Base-by-base conservation (phyloP, 2,329 filamentous ascomycete species). In the Neoascochyta sp. region DNA sequence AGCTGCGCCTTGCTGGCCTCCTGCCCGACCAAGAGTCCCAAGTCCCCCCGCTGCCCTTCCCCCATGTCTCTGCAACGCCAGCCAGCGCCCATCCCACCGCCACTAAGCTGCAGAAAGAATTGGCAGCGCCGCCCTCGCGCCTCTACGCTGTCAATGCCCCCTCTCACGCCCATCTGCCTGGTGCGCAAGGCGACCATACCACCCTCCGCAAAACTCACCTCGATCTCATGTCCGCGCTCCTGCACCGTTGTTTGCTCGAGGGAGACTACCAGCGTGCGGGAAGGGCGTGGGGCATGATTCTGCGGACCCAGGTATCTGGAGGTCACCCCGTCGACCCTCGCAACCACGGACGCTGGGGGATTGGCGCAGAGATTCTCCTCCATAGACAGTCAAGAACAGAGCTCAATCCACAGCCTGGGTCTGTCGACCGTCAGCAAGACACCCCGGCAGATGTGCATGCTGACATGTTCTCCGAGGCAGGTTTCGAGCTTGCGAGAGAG, bases 331-430 rank as follows among this genome's bases (percentile, higher is more conserved):
- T 89, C 12, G 86, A 95, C 55, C 60, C 90, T 26, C 76, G 87
- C 21, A 69, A 69, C 12, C 73, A 81, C 50, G 75, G 78, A 19
- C 74, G 83, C 43, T 95, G 89, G 90, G 81, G 81, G 9, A 74
- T 95, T 24, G 88, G 86, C 1, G 86, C 86, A 2, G 89, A 95
- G 63, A 76, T 95, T 12, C 65, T 95, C 33, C 78, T 94, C 65
- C 76, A 83, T 10, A 63, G 63, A 41, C 59, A 36, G 12, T n/a
- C n/a, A n/a, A n/a, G n/a, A n/a, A n/a, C n/a, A n/a, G n/a, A n/a
- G n/a, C n/a, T n/a, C n/a, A n/a, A n/a, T n/a, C 25, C 45, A 18
- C 32, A 8, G 12, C 23, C 36, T 18, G 19, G 11, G 15, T 27
- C 4, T 22, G 12, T 19, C 12, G 14, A 39, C 16, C 20, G 13